A percentile compares a stretch with the other conserved stretches of the same genome.
phyloP scores from a whole-genome alignment of 257 asterid genomes.

The Ajuga chamaepitys region DNA sequence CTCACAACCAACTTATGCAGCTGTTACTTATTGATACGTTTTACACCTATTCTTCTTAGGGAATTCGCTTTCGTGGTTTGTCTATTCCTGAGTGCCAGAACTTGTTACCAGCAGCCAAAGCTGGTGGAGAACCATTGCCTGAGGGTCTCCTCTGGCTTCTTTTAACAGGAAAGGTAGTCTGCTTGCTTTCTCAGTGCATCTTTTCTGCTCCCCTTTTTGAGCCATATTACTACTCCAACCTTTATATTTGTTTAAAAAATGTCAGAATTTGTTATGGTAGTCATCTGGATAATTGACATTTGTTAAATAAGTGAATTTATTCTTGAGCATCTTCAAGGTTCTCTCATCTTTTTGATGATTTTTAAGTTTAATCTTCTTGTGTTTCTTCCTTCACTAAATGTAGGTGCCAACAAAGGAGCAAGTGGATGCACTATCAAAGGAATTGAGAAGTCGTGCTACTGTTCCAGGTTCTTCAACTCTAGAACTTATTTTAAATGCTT shows the following conservation, averaged over 20 bases:
- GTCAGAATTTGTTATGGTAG: neutral
- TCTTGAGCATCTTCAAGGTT: neutral
- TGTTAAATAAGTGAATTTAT: neutral
- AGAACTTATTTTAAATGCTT: constrained; percentile 14
- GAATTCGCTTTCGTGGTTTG: constrained; percentile 92
- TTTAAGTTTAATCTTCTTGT: neutral
- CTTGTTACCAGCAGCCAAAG: constrained; percentile 76
- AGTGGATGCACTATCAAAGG: constrained; percentile 82
- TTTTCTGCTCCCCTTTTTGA: neutral
- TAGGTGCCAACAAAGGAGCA: constrained; percentile 96
- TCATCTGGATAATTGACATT: neutral
- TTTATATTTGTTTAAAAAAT: neutral
- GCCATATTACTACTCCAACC: neutral
- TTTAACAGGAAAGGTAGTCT: constrained; percentile 83
- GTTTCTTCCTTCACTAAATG: constrained; percentile 8
- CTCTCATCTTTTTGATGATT: neutral
- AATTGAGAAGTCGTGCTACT: constrained; percentile 77
- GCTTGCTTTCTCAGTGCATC: neutral
- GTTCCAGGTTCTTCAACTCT: constrained; percentile 63
- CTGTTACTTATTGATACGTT: neutral
- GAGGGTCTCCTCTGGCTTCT: constrained; percentile 99
- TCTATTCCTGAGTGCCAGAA: constrained; percentile 98
- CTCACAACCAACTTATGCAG: neutral
- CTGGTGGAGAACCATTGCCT: constrained; percentile 96
- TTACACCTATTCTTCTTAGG: constrained; percentile 39